These are phyloP conservation scores for Streptanthus diversifolius DNA, from an alignment of 345 rosid genomes.

Conservation along the genomic window DNA sequence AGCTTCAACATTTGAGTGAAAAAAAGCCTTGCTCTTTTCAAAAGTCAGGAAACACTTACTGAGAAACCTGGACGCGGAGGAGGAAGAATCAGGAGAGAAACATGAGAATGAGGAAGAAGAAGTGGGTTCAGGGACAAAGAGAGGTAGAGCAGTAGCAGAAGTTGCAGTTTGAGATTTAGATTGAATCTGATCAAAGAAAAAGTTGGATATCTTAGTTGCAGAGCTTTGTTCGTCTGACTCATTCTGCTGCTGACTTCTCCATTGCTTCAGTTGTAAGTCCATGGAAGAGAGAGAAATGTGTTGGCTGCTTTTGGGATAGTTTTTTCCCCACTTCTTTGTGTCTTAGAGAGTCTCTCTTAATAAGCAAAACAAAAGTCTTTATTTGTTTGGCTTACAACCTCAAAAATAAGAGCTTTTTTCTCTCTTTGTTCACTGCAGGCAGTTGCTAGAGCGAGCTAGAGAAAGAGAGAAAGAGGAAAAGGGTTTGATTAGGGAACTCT, in stretches of 20 bases:
- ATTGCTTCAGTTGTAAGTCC: conserved; percentile 93
- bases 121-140: conserved; percentile 56
- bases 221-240: conserved; percentile 59
- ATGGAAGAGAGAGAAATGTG: conserved; percentile 37
- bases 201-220: conserved; percentile 69
- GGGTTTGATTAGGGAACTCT: conserved; percentile 34
- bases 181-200: conserved; percentile 47
- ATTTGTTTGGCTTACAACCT: conserved; percentile 29
- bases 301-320: conserved; percentile 39
- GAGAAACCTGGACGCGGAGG: conserved; percentile 43
- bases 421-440: conserved; percentile 25
- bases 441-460: conserved; percentile 32
- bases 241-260: conserved; percentile 60
- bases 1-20: conserved; percentile 7
- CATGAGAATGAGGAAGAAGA: conserved; percentile 50
- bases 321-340: conserved; percentile 21
- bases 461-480: conserved; percentile 59
- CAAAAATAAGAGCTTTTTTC: conserved; percentile 1
- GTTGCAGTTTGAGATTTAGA: conserved; percentile 41
- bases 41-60: conserved; percentile 40
- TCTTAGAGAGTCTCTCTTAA: conserved; percentile 25
- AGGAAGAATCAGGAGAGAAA: conserved; percentile 33
- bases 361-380: conserved; percentile 33
- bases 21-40: background rate
- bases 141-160: conserved; percentile 57